phyloP scores from a whole-genome alignment of 2,329 filamentous ascomycete genomes.

The Zopfia rhizophila region DNA sequence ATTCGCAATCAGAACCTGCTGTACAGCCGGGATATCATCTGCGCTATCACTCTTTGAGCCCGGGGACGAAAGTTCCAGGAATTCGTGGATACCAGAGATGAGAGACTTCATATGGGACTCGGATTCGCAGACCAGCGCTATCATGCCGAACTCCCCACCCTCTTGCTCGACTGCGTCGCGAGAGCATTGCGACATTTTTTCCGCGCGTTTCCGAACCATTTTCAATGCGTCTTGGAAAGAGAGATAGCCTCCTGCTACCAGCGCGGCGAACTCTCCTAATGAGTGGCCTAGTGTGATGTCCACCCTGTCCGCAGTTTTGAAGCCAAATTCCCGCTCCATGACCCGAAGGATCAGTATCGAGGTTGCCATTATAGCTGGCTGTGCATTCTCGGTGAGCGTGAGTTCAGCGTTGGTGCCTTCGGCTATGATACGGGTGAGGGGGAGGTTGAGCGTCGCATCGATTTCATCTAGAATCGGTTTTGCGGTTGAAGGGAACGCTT shows the following conservation, averaged over 20 bases:
- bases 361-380: constrained; percentile 96
- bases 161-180: constrained; percentile 70
- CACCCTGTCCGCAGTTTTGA: constrained; percentile 74
- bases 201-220: constrained; percentile 80
- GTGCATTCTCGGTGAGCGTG: constrained; percentile 85
- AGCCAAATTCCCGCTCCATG: constrained; percentile 85
- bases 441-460: constrained; percentile 78
- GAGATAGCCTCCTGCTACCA: constrained; percentile 86
- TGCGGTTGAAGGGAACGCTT: constrained; percentile 83
- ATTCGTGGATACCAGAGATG: constrained; percentile 79
- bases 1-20: constrained; percentile 91
- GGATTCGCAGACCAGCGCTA: constrained; percentile 85
- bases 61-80: constrained; percentile 75
- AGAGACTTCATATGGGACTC: constrained; percentile 76
- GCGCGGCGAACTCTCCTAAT: constrained; percentile 89
- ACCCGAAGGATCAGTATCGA: constrained; percentile 90
- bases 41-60: constrained; percentile 74
- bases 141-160: constrained; percentile 91
- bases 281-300: constrained; percentile 91
- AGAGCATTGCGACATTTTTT: constrained; percentile 84
- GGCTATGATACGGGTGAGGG: constrained; percentile 80
- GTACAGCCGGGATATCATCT: constrained; percentile 76
- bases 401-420: constrained; percentile 80
- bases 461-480: constrained; percentile 85
- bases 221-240: constrained; percentile 79